Evolutionary conservation across 768 basidiomycete genomes (phyloP).

Genomic region (Suillus alpinus): DNA sequence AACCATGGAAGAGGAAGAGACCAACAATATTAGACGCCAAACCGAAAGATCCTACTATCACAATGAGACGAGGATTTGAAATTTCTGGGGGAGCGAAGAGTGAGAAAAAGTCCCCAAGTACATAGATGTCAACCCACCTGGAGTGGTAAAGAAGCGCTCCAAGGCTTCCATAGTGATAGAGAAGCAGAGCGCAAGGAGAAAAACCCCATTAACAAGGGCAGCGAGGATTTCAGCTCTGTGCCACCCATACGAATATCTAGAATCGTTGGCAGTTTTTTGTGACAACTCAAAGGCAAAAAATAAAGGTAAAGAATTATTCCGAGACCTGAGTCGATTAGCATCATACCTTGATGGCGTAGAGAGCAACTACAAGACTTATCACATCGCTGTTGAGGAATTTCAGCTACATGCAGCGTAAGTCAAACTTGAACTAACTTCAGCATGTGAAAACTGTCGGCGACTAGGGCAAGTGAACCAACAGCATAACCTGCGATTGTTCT

Average conservation of each 20-base stretch:
- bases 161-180: slow-evolving; percentile 92
- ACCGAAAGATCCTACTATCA: slow-evolving; percentile 87
- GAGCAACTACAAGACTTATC: slow-evolving; percentile 89
- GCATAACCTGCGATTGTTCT: slow-evolving; percentile 65
- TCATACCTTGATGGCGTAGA: slow-evolving; percentile 85
- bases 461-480: slow-evolving; percentile 92
- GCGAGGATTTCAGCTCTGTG: slow-evolving; percentile 96
- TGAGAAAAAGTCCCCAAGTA: background rate
- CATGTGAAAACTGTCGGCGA: slow-evolving; percentile 99
- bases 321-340: background rate
- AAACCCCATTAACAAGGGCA: slow-evolving; percentile 94
- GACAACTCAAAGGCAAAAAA: slow-evolving; percentile 51
- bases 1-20: slow-evolving; percentile 92
- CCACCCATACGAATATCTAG: slow-evolving; percentile 97
- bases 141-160: slow-evolving; percentile 81
- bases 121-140: slow-evolving; percentile 45
- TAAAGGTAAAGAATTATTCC: background rate
- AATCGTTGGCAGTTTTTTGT: slow-evolving; percentile 52
- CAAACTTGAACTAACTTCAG: slow-evolving; percentile 67
- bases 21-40: slow-evolving; percentile 91
- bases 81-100: slow-evolving; percentile 56
- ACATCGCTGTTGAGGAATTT: slow-evolving; percentile 69
- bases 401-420: slow-evolving; percentile 9
- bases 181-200: slow-evolving; percentile 94
- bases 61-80: slow-evolving; percentile 81